Percentiles rank a stretch among this genome's conserved stretches.
Evolutionary conservation across 1,284 basidiomycete genomes (phyloP).

Genomic region (Rhodotorula sp.): DNA sequence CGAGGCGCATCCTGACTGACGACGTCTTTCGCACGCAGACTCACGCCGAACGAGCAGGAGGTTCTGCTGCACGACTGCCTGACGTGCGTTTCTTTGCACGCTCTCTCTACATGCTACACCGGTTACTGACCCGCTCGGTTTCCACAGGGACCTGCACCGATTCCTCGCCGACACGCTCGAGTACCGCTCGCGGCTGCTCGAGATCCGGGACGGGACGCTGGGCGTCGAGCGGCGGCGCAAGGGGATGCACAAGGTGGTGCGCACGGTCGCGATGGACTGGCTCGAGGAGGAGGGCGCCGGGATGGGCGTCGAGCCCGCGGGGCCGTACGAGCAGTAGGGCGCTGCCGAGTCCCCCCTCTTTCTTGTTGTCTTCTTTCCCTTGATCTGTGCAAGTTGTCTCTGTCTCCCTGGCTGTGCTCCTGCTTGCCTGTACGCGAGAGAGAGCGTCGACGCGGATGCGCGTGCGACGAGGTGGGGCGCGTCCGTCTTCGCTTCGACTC

Average conservation of each 20-base stretch:
- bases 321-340: neutral
- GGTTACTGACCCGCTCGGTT: neutral
- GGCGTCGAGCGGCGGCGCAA: slow-evolving; percentile 46
- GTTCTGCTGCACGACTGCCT: slow-evolving; percentile 41
- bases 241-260: slow-evolving; percentile 43
- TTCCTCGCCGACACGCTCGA: slow-evolving; percentile 46
- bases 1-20: neutral
- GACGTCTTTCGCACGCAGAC: neutral
- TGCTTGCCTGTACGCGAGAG: too few relatives aligned
- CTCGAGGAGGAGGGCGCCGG: slow-evolving; percentile 33
- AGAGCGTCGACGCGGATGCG: too few relatives aligned
- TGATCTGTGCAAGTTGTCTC: too few relatives aligned
- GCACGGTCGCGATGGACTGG: slow-evolving; percentile 37
- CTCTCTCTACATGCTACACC: neutral
- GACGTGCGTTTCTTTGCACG: slow-evolving; percentile 25
- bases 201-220: slow-evolving; percentile 46
- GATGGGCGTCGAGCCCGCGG: neutral
- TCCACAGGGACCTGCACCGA: slow-evolving; percentile 42
- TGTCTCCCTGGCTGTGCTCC: too few relatives aligned
- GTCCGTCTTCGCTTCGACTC: neutral
- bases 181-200: slow-evolving; percentile 43
- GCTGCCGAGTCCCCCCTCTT: neutral
- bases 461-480: neutral
- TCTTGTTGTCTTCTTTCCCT: too few relatives aligned
- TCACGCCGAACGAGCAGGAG: slow-evolving; percentile 41